phyloP scores from a whole-genome alignment of 2,329 filamentous ascomycete genomes.

The Nemania sp. region DNA sequence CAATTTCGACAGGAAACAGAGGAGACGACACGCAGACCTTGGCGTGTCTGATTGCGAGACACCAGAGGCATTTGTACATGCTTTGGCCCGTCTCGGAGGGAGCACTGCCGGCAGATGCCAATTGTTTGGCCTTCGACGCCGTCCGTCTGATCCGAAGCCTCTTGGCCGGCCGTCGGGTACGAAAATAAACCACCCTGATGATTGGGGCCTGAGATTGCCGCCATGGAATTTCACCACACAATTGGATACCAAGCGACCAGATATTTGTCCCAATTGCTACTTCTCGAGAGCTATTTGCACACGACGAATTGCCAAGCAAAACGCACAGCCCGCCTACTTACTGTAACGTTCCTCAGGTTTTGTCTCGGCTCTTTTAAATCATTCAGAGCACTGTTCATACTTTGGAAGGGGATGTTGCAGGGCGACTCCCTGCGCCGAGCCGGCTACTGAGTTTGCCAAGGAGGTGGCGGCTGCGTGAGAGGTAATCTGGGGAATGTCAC shows the following conservation, averaged over 20 bases:
- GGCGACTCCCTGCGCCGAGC: conserved; percentile 13
- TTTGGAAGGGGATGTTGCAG: conserved; percentile 8
- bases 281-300: not conserved
- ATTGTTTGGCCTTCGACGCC: conserved; percentile 14
- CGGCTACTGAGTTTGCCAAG: conserved; percentile 24
- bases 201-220: conserved; percentile 11
- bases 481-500: conserved; percentile 22
- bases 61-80: conserved; percentile 18
- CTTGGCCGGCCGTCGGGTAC: conserved; percentile 15
- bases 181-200: conserved; percentile 12
- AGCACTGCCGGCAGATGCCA: conserved; percentile 23
- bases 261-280: not conserved
- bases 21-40: conserved; percentile 22
- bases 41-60: conserved; percentile 22
- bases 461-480: conserved; percentile 19
- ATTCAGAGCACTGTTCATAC: conserved; percentile 3
- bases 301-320: conserved; percentile 6
- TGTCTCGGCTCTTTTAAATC: conserved; percentile 18
- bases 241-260: conserved; percentile 6
- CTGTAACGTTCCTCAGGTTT: conserved; percentile 21
- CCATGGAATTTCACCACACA: conserved; percentile 7
- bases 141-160: conserved; percentile 19
- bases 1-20: conserved; percentile 18
- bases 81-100: conserved; percentile 20
- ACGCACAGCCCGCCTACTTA: not conserved